Conservation (phyloP, 495 filamentous ascomycete genomes). For the Penicillium egyptiacum region DNA sequence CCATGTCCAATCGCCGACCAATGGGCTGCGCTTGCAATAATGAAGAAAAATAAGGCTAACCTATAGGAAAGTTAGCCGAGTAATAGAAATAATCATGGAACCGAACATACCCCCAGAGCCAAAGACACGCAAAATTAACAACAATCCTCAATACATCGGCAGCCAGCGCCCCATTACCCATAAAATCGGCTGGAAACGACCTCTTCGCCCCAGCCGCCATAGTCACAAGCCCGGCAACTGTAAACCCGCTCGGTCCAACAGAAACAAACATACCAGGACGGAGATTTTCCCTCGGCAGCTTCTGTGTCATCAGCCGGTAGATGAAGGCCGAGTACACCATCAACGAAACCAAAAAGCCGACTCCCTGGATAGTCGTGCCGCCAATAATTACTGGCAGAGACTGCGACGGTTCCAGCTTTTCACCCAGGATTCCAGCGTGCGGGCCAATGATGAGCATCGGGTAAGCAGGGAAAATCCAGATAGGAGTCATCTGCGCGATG, state of each 20-base stretch:
- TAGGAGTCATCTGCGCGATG: constrained; percentile 83
- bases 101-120: constrained; percentile 69
- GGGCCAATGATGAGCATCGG: constrained; percentile 79
- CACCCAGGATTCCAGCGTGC: constrained; percentile 65
- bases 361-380: constrained; percentile 73
- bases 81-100: background rate
- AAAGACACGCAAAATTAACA: constrained; percentile 63
- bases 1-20: constrained; percentile 66
- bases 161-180: constrained; percentile 58
- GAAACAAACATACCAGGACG: constrained; percentile 84
- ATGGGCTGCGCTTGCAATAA: constrained; percentile 73
- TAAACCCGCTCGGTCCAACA: constrained; percentile 79
- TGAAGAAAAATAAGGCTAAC: constrained; percentile 82
- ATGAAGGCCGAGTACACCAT: constrained; percentile 87
- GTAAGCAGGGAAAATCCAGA: constrained; percentile 92
- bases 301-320: constrained; percentile 89
- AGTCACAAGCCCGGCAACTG: constrained; percentile 64
- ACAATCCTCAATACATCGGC: constrained; percentile 55
- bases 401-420: constrained; percentile 41
- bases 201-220: constrained; percentile 53
- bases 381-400: constrained; percentile 67
- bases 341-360: constrained; percentile 79
- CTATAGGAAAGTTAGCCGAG: constrained; percentile 32
- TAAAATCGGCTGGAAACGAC: constrained; percentile 54
- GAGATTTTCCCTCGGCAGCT: constrained; percentile 72